Percentiles rank a stretch among this genome's conserved stretches.
Conservation (phyloP, 768 basidiomycete genomes). For the Pulveroboletus ravenelii region DNA sequence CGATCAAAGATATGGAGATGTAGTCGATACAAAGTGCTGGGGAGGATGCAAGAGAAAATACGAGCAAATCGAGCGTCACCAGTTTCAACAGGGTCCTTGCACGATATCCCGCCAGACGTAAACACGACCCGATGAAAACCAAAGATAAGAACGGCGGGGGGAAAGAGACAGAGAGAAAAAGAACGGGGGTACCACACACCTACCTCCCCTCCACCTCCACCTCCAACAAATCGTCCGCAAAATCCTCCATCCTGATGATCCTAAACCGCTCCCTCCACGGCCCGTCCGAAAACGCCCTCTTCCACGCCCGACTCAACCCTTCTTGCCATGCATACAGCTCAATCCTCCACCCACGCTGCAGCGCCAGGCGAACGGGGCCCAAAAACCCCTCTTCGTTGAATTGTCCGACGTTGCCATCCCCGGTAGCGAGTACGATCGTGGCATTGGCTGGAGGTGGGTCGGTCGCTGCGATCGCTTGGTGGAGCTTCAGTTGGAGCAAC, state of each 20-base stretch:
- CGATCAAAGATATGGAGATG: background rate
- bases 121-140: too few species aligned
- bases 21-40: slow-evolving; percentile 9
- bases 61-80: slow-evolving; percentile 1
- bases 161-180: background rate
- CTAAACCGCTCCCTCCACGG: slow-evolving; percentile 41
- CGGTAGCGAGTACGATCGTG: slow-evolving; percentile 89
- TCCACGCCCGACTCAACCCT: slow-evolving; percentile 76
- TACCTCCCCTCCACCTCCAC: slow-evolving; percentile 21
- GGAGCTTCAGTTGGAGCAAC: slow-evolving; percentile 85
- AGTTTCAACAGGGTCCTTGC: background rate
- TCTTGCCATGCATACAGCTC: slow-evolving; percentile 92
- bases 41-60: slow-evolving; percentile 3
- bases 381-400: slow-evolving; percentile 93
- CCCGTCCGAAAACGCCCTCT: slow-evolving; percentile 60
- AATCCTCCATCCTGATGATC: slow-evolving; percentile 64
- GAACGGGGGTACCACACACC: background rate
- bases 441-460: slow-evolving; percentile 60
- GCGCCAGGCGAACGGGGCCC: slow-evolving; percentile 78
- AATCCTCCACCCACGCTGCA: slow-evolving; percentile 91
- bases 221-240: slow-evolving; percentile 56
- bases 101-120: too few species aligned
- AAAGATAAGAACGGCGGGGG: too few species aligned
- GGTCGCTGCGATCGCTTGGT: slow-evolving; percentile 73
- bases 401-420: slow-evolving; percentile 88